These are phyloP conservation scores for Whalleya microplaca DNA, from an alignment of 2,329 filamentous ascomycete genomes.

Conservation along the genomic window DNA sequence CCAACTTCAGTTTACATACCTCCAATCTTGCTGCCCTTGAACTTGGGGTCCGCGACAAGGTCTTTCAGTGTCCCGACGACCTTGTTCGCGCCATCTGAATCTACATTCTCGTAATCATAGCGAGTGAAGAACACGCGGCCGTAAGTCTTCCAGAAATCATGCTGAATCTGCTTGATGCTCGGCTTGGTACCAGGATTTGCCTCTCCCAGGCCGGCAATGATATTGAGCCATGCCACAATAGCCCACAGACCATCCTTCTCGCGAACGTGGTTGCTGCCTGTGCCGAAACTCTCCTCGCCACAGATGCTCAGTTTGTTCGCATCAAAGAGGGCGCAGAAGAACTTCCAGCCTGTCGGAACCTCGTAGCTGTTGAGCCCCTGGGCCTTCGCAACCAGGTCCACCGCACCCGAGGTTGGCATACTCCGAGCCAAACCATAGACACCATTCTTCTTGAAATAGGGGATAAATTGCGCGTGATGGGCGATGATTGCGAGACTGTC, in stretches of 20 bases:
- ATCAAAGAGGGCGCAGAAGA: slow-evolving; percentile 96
- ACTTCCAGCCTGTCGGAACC: slow-evolving; percentile 98
- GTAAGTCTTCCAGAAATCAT: slow-evolving; percentile 95
- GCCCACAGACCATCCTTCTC: slow-evolving; percentile 99
- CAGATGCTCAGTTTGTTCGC: slow-evolving; percentile 97
- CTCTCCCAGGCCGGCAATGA: slow-evolving; percentile 91
- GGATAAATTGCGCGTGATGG: slow-evolving; percentile 93
- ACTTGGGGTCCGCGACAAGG: slow-evolving; percentile 73
- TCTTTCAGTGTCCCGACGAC: slow-evolving; percentile 80
- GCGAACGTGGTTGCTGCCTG: slow-evolving; percentile 96
- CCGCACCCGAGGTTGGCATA: slow-evolving; percentile 95
- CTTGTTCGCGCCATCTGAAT: slow-evolving; percentile 88
- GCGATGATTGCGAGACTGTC: slow-evolving; percentile 98
- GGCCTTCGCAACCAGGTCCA: slow-evolving; percentile 94
- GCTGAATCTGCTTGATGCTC: slow-evolving; percentile 94
- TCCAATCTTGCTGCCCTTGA: slow-evolving; percentile 80
- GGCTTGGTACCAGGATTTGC: slow-evolving; percentile 78
- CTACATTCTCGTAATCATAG: slow-evolving; percentile 97
- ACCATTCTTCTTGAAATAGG: slow-evolving; percentile 97
- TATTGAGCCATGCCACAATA: slow-evolving; percentile 96
- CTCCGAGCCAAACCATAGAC: slow-evolving; percentile 94
- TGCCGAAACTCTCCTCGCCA: slow-evolving; percentile 97
- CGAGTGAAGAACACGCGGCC: slow-evolving; percentile 98
- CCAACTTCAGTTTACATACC: slow-evolving; percentile 49
- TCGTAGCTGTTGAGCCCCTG: slow-evolving; percentile 93